phyloP scores from a whole-genome alignment of 2,329 filamentous ascomycete genomes.

The Beauveria scarabaeidicola region DNA sequence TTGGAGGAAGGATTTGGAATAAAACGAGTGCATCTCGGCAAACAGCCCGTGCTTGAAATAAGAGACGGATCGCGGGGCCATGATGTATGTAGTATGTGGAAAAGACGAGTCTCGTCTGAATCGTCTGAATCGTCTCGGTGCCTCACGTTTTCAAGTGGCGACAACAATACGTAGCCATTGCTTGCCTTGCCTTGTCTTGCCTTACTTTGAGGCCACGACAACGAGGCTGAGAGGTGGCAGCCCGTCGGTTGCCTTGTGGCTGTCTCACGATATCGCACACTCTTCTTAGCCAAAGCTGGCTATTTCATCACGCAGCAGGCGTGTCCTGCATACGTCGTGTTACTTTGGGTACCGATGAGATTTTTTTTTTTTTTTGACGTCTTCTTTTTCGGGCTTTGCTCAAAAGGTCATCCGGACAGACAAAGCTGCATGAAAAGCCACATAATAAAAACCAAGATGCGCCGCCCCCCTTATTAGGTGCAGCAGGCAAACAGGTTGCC shows the following conservation, averaged over 20 bases:
- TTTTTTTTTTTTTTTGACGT: too few species aligned
- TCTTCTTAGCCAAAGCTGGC: neutral
- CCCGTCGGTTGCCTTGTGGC: neutral
- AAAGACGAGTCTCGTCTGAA: too few species aligned
- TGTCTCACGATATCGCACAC: neutral
- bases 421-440: neutral
- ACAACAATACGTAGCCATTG: neutral
- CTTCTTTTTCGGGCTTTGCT: too few species aligned
- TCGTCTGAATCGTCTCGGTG: neutral
- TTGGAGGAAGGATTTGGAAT: too few species aligned
- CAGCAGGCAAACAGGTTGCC: too few species aligned
- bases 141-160: neutral
- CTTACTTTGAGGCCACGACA: too few species aligned
- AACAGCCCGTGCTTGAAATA: too few species aligned
- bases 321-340: neutral
- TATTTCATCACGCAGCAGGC: neutral
- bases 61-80: too few species aligned
- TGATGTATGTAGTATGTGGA: too few species aligned
- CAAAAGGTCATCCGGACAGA: neutral
- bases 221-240: neutral
- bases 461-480: too few species aligned
- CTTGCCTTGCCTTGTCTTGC: too few species aligned
- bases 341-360: conserved; percentile 1
- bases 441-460: neutral
- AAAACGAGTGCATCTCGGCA: too few species aligned